phyloP scores from a whole-genome alignment of 768 basidiomycete genomes.

The Lentinula guzmanii region DNA sequence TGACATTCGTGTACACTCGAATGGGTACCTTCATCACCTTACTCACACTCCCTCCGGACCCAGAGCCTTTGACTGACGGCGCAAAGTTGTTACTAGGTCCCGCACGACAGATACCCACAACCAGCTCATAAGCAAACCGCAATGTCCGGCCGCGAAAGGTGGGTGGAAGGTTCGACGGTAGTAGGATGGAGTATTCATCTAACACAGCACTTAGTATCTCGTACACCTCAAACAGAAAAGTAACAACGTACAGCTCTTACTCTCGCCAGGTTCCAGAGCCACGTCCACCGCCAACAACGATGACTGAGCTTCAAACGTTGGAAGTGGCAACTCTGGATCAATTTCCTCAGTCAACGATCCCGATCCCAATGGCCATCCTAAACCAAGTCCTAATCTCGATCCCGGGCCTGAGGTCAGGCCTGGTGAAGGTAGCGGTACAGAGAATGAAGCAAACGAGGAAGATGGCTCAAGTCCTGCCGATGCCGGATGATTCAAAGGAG shows the following conservation, averaged over 20 bases:
- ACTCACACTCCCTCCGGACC: slow-evolving; percentile 47
- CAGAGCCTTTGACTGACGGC: slow-evolving; percentile 22
- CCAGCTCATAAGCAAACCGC: slow-evolving; percentile 83
- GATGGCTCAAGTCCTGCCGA: not conserved
- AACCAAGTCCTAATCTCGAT: not conserved
- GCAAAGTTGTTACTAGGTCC: slow-evolving; percentile 20
- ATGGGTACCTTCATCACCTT: slow-evolving; percentile 89
- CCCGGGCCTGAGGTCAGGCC: not conserved
- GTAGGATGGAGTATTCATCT: slow-evolving; percentile 76
- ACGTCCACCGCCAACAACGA: slow-evolving; percentile 90
- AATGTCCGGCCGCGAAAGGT: slow-evolving; percentile 83
- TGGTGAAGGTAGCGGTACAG: slow-evolving; percentile 3
- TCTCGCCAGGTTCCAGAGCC: slow-evolving; percentile 77
- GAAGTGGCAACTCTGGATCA: slow-evolving; percentile 64
- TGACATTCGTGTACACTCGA: slow-evolving; percentile 82
- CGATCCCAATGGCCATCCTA: not conserved
- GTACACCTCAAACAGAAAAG: not conserved
- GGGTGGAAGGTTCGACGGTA: slow-evolving; percentile 83
- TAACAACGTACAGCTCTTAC: slow-evolving; percentile 60
- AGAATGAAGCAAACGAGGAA: slow-evolving; percentile 14
- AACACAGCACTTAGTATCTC: not conserved
- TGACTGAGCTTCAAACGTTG: slow-evolving; percentile 81
- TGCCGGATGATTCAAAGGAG: slow-evolving; percentile 6
- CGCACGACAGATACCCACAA: slow-evolving; percentile 82
- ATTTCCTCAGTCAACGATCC: slow-evolving; percentile 29